These are phyloP conservation scores for Fusarium chaquense DNA, from an alignment of 2,329 filamentous ascomycete species.

Conservation along the genomic window DNA sequence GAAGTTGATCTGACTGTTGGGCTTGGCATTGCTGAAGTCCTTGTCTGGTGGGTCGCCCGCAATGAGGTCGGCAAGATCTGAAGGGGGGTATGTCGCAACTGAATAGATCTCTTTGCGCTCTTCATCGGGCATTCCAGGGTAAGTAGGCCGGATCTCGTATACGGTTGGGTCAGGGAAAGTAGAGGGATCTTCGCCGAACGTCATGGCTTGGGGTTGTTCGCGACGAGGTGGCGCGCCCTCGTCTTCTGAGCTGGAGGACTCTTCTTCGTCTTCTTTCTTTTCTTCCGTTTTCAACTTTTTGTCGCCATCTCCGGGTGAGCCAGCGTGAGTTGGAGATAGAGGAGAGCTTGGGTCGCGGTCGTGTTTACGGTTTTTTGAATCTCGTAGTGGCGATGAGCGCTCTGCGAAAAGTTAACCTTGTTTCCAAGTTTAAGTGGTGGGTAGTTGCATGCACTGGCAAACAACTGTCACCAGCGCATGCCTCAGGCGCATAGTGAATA, in stretches of 20 bases:
- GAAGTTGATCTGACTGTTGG: constrained; percentile 92
- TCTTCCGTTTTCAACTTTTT: constrained; percentile 59
- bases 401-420: constrained; percentile 54
- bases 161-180: constrained; percentile 92
- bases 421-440: neutral
- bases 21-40: constrained; percentile 95
- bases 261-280: constrained; percentile 50
- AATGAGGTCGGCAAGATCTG: constrained; percentile 85
- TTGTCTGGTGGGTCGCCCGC: constrained; percentile 91
- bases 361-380: constrained; percentile 63
- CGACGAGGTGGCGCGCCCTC: constrained; percentile 71
- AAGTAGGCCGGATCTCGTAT: constrained; percentile 87
- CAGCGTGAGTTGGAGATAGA: constrained; percentile 66
- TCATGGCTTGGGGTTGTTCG: constrained; percentile 81
- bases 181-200: constrained; percentile 91
- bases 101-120: constrained; percentile 89
- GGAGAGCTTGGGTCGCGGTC: constrained; percentile 69
- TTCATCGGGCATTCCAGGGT: constrained; percentile 82
- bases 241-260: constrained; percentile 68
- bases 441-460: constrained; percentile 22
- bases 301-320: constrained; percentile 70
- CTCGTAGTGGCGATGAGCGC: constrained; percentile 66
- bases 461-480: neutral
- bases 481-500: constrained; percentile 4
- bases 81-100: constrained; percentile 84